Conservation (phyloP, 2,329 filamentous ascomycete species). For the Trichoderma gracile region DNA sequence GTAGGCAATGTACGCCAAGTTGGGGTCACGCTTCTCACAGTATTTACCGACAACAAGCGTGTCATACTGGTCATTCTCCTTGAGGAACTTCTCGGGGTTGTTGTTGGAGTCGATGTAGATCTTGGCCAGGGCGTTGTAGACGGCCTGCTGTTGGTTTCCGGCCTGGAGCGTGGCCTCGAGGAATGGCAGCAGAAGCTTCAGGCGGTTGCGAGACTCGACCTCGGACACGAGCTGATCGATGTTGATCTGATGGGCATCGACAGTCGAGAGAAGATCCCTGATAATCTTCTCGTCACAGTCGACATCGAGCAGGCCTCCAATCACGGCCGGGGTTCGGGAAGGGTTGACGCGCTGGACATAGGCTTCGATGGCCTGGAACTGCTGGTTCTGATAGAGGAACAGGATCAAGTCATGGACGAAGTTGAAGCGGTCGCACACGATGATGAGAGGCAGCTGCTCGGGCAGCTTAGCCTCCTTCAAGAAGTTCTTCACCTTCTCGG, state of each 20-base stretch:
- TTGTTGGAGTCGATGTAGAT: slow-evolving; percentile 99
- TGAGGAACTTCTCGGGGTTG: slow-evolving; percentile 94
- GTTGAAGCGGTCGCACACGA: slow-evolving; percentile 99
- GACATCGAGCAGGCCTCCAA: slow-evolving; percentile 91
- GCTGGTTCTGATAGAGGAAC: slow-evolving; percentile 97
- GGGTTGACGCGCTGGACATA: slow-evolving; percentile 98
- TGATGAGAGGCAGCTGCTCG: slow-evolving; percentile 94
- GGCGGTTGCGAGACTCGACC: slow-evolving; percentile 91
- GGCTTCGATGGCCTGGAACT: slow-evolving; percentile 97
- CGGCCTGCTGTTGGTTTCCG: slow-evolving; percentile 93
- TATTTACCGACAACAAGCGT: slow-evolving; percentile 92
- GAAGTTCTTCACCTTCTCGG: slow-evolving; percentile 99
- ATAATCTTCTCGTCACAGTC: slow-evolving; percentile 97
- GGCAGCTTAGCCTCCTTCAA: slow-evolving; percentile 91
- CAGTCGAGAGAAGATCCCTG: slow-evolving; percentile 83
- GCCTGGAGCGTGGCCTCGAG: slow-evolving; percentile 85
- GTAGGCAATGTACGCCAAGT: slow-evolving; percentile 92
- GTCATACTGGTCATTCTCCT: slow-evolving; percentile 96
- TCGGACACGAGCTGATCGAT: slow-evolving; percentile 93
- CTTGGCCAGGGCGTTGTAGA: slow-evolving; percentile 96
- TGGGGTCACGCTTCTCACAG: slow-evolving; percentile 97
- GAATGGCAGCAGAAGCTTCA: slow-evolving; percentile 95
- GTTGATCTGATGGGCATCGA: slow-evolving; percentile 80
- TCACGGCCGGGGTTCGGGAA: slow-evolving; percentile 82
- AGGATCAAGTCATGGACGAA: slow-evolving; percentile 96